Conservation (phyloP, 106 monocot species). For the Dendrobium huoshanense region DNA sequence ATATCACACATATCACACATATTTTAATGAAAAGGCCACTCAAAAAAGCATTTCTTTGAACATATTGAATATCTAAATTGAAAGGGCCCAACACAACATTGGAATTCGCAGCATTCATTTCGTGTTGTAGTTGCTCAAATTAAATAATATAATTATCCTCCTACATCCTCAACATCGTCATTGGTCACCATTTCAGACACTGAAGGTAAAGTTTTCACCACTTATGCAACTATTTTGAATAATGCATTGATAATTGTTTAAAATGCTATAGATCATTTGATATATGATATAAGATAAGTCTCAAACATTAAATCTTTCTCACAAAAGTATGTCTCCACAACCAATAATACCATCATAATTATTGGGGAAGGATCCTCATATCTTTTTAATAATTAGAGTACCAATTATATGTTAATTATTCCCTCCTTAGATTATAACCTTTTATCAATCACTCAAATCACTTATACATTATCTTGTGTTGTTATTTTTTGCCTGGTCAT, state of each 20-base stretch:
- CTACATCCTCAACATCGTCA: background rate
- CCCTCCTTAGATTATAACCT: constrained; percentile 5
- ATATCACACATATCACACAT: too few species aligned
- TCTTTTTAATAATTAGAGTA: background rate
- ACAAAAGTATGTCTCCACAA: background rate
- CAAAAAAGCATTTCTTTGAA: too few species aligned
- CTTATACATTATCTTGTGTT: background rate
- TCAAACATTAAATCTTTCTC: background rate
- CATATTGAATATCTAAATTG: too few species aligned
- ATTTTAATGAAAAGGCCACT: too few species aligned
- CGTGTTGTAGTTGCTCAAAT: too few species aligned
- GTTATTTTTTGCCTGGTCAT: background rate
- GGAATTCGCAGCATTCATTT: too few species aligned
- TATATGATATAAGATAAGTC: background rate
- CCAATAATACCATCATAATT: background rate
- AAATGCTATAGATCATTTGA: background rate
- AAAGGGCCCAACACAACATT: too few species aligned
- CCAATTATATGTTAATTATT: background rate
- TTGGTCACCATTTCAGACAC: background rate
- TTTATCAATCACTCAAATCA: background rate
- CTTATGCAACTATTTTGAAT: background rate
- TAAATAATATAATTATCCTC: too few species aligned
- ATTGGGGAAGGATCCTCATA: background rate
- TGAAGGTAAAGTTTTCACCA: background rate
- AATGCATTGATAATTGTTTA: constrained; percentile 7